Conservation (phyloP, 257 asterid species). For the Voacanga thouarsii region DNA sequence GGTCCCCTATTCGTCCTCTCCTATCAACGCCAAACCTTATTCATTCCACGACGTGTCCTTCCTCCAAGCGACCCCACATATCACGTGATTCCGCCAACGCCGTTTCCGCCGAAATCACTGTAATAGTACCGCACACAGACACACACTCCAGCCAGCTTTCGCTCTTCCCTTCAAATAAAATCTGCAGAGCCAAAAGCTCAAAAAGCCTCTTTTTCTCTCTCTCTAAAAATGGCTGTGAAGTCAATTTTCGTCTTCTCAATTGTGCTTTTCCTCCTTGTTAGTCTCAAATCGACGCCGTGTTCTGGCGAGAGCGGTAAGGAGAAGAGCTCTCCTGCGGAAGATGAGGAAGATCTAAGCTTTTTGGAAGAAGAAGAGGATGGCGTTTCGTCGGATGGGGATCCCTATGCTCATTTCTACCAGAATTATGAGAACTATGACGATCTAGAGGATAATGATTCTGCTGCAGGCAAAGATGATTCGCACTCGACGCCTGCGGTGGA, state of each 20-base stretch:
- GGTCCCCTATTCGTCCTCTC: slow-evolving; percentile 9
- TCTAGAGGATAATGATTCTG: slow-evolving; percentile 37
- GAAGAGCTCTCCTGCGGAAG: slow-evolving; percentile 24
- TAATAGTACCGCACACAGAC: slow-evolving; percentile 10
- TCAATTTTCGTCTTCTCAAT: slow-evolving; percentile 38
- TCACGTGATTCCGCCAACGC: slow-evolving; percentile 28
- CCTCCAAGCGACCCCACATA: background rate
- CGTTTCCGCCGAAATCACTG: slow-evolving; percentile 20
- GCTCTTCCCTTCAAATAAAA: background rate
- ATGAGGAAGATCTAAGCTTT: slow-evolving; percentile 83
- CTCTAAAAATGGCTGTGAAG: slow-evolving; percentile 33
- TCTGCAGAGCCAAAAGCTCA: background rate
- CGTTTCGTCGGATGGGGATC: slow-evolving; percentile 26
- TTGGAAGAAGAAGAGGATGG: slow-evolving; percentile 57
- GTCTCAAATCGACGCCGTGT: slow-evolving; percentile 24
- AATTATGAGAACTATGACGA: slow-evolving; percentile 79
- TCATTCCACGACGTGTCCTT: slow-evolving; percentile 12
- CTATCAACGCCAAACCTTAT: background rate
- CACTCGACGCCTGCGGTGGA: slow-evolving; percentile 59
- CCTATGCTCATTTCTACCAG: slow-evolving; percentile 30
- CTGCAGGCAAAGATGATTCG: slow-evolving; percentile 4
- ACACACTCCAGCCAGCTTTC: background rate
- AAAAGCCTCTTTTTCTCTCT: background rate
- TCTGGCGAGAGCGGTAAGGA: slow-evolving; percentile 15
- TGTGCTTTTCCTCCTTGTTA: slow-evolving; percentile 34